Conservation (phyloP, 148 eudicot species). For the Arctostaphylos glauca region DNA sequence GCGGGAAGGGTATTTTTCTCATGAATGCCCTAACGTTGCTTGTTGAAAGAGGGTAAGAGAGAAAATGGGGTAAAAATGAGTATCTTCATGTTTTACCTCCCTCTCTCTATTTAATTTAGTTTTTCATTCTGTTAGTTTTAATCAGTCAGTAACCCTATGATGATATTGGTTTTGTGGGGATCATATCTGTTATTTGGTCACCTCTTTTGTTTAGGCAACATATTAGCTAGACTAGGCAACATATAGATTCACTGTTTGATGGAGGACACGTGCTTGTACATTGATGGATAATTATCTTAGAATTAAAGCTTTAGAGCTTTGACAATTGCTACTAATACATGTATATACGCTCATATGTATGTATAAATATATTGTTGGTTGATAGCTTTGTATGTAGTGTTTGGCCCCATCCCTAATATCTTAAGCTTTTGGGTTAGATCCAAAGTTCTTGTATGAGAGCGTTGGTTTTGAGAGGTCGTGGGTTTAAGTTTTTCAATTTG, state of each 20-base stretch:
- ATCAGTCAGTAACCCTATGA: constrained; percentile 17
- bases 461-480: no score
- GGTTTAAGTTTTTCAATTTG: no score
- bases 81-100: background rate
- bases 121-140: background rate
- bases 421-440: no score
- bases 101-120: background rate
- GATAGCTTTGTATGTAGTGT: no score
- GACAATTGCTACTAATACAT: background rate
- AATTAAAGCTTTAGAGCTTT: constrained; percentile 2
- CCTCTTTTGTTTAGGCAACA: background rate
- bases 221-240: no score
- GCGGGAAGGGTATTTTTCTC: constrained; percentile 48
- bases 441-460: no score
- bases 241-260: no score
- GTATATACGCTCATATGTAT: no score
- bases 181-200: constrained; percentile 4
- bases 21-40: constrained; percentile 36
- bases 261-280: background rate
- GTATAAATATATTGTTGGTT: no score
- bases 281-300: background rate
- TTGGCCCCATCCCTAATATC: no score
- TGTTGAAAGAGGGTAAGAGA: background rate
- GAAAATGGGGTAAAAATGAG: background rate
- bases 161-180: background rate